Conservation (phyloP, 345 rosid genomes). For the Rubroshorea leprosula region DNA sequence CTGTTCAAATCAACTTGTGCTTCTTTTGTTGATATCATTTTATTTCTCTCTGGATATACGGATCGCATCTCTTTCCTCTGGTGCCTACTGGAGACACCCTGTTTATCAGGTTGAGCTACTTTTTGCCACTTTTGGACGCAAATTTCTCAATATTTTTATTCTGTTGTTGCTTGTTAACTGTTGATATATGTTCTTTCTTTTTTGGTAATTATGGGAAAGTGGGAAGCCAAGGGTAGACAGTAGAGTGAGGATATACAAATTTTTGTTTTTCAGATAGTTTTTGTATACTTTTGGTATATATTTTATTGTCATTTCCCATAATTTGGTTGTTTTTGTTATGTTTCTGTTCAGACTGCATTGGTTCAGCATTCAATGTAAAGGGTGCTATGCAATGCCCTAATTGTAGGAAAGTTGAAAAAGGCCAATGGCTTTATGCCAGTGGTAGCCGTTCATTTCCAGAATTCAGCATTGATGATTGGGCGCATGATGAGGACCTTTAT, state of each 20-base stretch:
- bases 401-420: slow-evolving; percentile 95
- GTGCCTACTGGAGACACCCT: background rate
- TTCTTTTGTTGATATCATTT: no score
- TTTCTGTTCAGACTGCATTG: slow-evolving; percentile 74
- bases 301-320: no score
- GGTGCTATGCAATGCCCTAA: slow-evolving; percentile 99
- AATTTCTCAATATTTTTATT: no score
- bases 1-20: background rate
- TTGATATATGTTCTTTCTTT: no score
- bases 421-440: slow-evolving; percentile 94
- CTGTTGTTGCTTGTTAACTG: no score
- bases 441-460: slow-evolving; percentile 73
- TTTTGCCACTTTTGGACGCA: no score
- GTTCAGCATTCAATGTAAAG: slow-evolving; percentile 94
- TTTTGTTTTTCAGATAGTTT: no score
- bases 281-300: background rate
- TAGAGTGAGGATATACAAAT: no score
- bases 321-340: slow-evolving; percentile 13
- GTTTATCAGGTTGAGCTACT: background rate
- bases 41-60: no score
- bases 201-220: no score
- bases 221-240: no score
- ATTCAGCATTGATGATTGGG: slow-evolving; percentile 81
- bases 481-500: slow-evolving; percentile 83
- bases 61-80: background rate